Conservation (phyloP, 129 eudicot species). For the Tagetes erecta region DNA sequence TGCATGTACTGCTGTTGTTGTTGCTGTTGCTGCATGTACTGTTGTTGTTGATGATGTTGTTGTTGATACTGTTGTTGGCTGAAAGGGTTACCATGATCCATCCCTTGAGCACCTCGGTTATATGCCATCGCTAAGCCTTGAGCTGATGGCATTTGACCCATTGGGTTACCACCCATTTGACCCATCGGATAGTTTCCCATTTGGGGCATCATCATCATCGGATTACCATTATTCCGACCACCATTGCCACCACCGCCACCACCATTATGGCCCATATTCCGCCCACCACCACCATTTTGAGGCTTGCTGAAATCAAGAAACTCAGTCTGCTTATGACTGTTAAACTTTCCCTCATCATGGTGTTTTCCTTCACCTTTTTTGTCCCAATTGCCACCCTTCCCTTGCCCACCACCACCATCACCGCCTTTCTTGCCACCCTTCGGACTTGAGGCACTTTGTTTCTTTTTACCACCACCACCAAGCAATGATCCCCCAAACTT, state of each 20-base stretch:
- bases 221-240: slow-evolving; percentile 35
- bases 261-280: slow-evolving; percentile 32
- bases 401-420: slow-evolving; percentile 14
- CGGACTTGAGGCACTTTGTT: slow-evolving; percentile 26
- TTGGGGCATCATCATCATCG: slow-evolving; percentile 43
- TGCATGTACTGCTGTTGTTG: slow-evolving; percentile 79
- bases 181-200: slow-evolving; percentile 42
- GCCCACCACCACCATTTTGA: slow-evolving; percentile 41
- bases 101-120: slow-evolving; percentile 37
- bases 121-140: slow-evolving; percentile 50
- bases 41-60: slow-evolving; percentile 31
- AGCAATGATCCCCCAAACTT: slow-evolving; percentile 28
- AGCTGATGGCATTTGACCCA: slow-evolving; percentile 50
- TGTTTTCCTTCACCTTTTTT: slow-evolving; percentile 36
- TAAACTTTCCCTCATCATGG: slow-evolving; percentile 41
- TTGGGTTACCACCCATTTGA: slow-evolving; percentile 50
- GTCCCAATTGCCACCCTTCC: slow-evolving; percentile 25
- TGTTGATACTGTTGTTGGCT: slow-evolving; percentile 34
- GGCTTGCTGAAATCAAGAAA: slow-evolving; percentile 43
- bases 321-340: slow-evolving; percentile 44
- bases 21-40: slow-evolving; percentile 37
- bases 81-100: slow-evolving; percentile 57
- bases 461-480: slow-evolving; percentile 45
- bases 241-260: slow-evolving; percentile 41
- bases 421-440: slow-evolving; percentile 46